Evolutionary conservation across 1,284 basidiomycete genomes (phyloP), one percentile per base, ranked within the genome.

Genomic region (Paramarasmius palmivorus): DNA sequence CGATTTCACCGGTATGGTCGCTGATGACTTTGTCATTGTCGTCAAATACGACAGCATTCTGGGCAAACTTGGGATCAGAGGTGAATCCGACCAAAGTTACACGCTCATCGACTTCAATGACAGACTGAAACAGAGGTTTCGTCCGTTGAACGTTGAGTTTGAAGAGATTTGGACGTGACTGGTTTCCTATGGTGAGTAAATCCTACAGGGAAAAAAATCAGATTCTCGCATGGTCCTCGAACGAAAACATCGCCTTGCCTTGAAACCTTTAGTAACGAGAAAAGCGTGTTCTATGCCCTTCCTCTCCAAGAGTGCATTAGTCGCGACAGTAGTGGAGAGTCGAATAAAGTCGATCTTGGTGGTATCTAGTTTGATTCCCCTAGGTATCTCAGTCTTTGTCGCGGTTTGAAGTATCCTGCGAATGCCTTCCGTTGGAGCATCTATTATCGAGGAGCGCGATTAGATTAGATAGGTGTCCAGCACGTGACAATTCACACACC

Each of bases 391-490:
- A 34, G 36, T 20, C 15, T 35, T 44, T 14, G 29, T 26, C 14
- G 36, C 36, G 8, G 47, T n/a, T 22, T 53, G 35, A 42, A 53
- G 45, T 7, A 39, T 45, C 32, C 51, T 45, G 38, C 51, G 34
- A 26, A 48, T 53, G 34, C 44, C 51, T 48, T 53, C 51, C 22
- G 51, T 53, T 1, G 51, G 51, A 8, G 44, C 51, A 41, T 53
- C 46, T n/a, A 29, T 19, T 29, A 6, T 15, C 20, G 7, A 37
- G 36, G 23, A 19, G 15, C 6, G n/a, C 10, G 7, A 36, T 26
- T 32, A 35, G 29, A 49, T n/a, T 12, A 32, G 29, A 32, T 32
- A 32, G 9, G 3, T 9, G 19, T 7, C 8, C 12, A 19, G 36
- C 6, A 8, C 15, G 4, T 10, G 32, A 32, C 32, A 14, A 17